Evolutionary conservation across 192 early-diverging fungal species (phyloP).

Genomic region (Dimargaris xerosporica): DNA sequence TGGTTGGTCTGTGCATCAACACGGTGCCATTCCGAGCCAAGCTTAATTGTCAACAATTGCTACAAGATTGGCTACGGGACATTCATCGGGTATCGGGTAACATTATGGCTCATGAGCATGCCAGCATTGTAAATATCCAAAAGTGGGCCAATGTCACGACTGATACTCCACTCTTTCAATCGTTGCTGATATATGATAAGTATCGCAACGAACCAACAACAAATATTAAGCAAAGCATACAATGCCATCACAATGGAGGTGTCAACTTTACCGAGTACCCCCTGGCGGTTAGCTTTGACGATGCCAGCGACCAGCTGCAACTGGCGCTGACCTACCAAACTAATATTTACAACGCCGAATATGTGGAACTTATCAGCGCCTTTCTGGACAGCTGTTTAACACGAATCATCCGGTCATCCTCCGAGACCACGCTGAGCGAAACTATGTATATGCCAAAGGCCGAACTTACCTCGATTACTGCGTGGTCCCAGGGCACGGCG

Average conservation of each 20-base stretch:
- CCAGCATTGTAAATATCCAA: neutral
- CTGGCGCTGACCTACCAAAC: too few relatives aligned
- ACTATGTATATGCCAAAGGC: neutral
- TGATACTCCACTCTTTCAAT: neutral
- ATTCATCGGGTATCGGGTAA: neutral
- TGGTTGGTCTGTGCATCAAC: conserved; percentile 4
- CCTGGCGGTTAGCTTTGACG: neutral
- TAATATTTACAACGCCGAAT: neutral
- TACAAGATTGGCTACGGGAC: neutral
- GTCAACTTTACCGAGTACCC: conserved; percentile 4
- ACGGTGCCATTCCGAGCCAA: neutral
- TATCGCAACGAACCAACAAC: neutral
- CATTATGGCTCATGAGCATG: neutral
- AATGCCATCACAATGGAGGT: too few relatives aligned
- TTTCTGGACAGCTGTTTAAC: neutral
- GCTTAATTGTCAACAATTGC: neutral
- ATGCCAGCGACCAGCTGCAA: too few relatives aligned
- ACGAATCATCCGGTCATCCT: neutral
- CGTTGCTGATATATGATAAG: neutral
- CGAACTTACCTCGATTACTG: neutral
- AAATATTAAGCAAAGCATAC: too few relatives aligned
- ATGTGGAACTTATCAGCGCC: neutral
- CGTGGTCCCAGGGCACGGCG: too few relatives aligned
- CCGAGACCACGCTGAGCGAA: too few relatives aligned
- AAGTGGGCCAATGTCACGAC: neutral